Percentiles rank a stretch among this genome's conserved stretches.
Evolutionary conservation across 495 filamentous ascomycete species (phyloP).

Genomic region (Xylaria grammica): DNA sequence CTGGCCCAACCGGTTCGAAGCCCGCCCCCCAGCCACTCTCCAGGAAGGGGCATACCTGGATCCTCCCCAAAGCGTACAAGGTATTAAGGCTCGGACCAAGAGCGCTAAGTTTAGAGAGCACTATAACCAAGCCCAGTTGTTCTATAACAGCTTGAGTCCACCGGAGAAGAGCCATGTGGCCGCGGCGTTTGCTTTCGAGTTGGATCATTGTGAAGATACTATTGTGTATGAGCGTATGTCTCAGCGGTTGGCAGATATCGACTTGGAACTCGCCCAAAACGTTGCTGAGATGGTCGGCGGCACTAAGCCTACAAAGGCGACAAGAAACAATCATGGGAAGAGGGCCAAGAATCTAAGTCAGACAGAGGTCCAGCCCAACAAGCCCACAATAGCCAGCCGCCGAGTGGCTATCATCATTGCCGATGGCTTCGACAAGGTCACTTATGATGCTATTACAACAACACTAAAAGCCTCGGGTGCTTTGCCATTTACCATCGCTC

Average conservation of each 20-base stretch:
- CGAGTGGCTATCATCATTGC: slow-evolving; percentile 79
- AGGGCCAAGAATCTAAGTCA: slow-evolving; percentile 71
- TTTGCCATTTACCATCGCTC: slow-evolving; percentile 73
- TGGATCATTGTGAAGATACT: slow-evolving; percentile 88
- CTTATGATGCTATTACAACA: slow-evolving; percentile 67
- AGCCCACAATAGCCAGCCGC: slow-evolving; percentile 72
- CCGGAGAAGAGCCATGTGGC: slow-evolving; percentile 74
- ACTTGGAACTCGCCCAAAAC: slow-evolving; percentile 69
- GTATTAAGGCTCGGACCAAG: slow-evolving; percentile 71
- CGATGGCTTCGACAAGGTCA: slow-evolving; percentile 75
- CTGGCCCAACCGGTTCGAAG: slow-evolving; percentile 81
- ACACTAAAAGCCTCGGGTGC: slow-evolving; percentile 66
- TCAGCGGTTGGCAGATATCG: slow-evolving; percentile 73
- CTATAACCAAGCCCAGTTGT: slow-evolving; percentile 69
- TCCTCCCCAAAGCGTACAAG: slow-evolving; percentile 67
- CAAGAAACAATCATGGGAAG: slow-evolving; percentile 67
- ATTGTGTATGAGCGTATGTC: slow-evolving; percentile 77
- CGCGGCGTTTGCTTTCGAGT: slow-evolving; percentile 78
- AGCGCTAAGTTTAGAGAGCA: slow-evolving; percentile 85
- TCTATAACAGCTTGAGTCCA: slow-evolving; percentile 80
- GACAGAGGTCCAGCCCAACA: slow-evolving; percentile 64
- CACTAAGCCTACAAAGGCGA: slow-evolving; percentile 57
- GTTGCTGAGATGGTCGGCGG: slow-evolving; percentile 75
- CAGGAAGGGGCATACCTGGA: slow-evolving; percentile 72
- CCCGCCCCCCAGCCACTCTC: slow-evolving; percentile 61